Evolutionary conservation across 108 stramenopile species (phyloP).

Genomic region (Stephanodiscus triporus): DNA sequence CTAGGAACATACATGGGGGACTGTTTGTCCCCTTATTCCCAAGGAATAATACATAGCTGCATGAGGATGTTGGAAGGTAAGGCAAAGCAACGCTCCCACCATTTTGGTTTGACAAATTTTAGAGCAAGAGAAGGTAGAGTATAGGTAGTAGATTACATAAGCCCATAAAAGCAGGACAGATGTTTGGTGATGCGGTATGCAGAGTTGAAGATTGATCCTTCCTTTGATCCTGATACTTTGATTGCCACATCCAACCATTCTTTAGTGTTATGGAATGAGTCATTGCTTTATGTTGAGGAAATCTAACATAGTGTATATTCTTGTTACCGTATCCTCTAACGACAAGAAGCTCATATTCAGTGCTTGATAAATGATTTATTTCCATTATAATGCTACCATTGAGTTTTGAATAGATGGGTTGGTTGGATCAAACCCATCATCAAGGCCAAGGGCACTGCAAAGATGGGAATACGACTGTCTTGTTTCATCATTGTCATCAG

Average conservation of each 20-base stretch:
- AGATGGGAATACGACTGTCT: neutral
- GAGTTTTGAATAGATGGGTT: neutral
- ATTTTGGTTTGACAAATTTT: no score
- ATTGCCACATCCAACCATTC: neutral
- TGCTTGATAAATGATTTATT: no score
- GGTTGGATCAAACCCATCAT: neutral
- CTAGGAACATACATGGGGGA: no score
- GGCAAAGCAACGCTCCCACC: no score
- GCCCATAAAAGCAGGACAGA: no score
- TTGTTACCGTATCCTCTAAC: neutral
- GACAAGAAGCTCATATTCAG: neutral
- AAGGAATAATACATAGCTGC: no score
- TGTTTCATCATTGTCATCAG: neutral
- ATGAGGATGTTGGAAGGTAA: no score
- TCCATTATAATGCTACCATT: no score
- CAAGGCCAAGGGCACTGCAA: neutral
- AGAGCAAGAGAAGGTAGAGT: no score
- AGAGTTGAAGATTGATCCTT: neutral
- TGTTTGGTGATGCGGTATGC: neutral
- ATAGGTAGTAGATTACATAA: no score
- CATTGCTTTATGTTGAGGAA: neutral
- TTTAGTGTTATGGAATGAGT: neutral
- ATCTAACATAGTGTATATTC: neutral
- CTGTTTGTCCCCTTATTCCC: no score
- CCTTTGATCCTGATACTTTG: conserved; percentile 1